Evolutionary conservation across 2,329 filamentous ascomycete species (phyloP).

Genomic region (Monascus ruber): DNA sequence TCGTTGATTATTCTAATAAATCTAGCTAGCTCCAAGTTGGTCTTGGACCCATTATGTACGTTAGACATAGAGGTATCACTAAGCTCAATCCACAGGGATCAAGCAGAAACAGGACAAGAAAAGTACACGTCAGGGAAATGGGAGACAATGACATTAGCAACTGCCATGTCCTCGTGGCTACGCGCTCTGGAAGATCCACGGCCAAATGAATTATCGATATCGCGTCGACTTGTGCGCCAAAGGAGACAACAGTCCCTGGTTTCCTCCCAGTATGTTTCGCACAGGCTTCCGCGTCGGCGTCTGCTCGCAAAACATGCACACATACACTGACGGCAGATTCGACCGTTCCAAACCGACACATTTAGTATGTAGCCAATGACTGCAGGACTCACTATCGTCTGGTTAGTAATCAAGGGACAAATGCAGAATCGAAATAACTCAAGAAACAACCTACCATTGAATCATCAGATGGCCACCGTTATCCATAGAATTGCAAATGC

Average conservation of each 20-base stretch:
- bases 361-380: conserved; percentile 50
- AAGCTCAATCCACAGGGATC: too few relatives aligned
- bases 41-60: too few relatives aligned
- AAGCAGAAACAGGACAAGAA: too few relatives aligned
- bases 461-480: conserved; percentile 47
- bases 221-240: conserved; percentile 32
- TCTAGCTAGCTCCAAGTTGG: too few relatives aligned
- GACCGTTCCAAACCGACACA: conserved; percentile 45
- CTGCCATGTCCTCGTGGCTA: too few relatives aligned
- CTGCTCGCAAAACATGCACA: conserved; percentile 41
- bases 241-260: conserved; percentile 26
- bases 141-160: too few relatives aligned
- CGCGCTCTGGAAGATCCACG: too few relatives aligned
- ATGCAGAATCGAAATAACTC: not conserved
- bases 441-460: conserved; percentile 37
- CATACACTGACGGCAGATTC: conserved; percentile 37
- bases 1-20: too few relatives aligned
- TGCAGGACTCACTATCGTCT: conserved; percentile 44
- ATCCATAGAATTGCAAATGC: conserved; percentile 45
- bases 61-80: too few relatives aligned
- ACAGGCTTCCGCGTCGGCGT: conserved; percentile 29
- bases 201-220: conserved; percentile 14
- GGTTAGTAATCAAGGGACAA: not conserved
- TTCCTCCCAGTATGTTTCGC: conserved; percentile 20
- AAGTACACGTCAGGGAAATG: too few relatives aligned